Percentiles rank a stretch among this genome's conserved stretches.
Evolutionary conservation across 805 yeast genomes (phyloP).

Genomic region (Monosporozyma aerobia): DNA sequence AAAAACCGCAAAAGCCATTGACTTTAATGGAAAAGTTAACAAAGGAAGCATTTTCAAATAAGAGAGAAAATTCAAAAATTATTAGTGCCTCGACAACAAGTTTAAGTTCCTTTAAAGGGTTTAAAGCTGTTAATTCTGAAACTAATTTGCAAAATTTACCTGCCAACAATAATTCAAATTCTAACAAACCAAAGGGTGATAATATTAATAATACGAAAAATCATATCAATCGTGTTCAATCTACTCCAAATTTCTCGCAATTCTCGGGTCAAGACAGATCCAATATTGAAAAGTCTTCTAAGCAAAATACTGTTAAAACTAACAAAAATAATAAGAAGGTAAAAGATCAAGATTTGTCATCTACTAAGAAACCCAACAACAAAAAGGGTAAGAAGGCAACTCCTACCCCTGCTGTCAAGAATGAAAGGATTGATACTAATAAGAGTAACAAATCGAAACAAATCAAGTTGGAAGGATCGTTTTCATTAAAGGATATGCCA

Average conservation of each 20-base stretch:
- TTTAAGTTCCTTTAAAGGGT: slow-evolving; percentile 32
- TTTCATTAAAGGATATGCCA: neutral
- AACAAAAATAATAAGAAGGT: neutral
- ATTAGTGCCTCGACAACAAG: slow-evolving; percentile 33
- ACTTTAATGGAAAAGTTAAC: slow-evolving; percentile 23
- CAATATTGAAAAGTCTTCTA: neutral
- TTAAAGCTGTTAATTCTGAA: slow-evolving; percentile 14
- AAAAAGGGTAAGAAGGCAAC: neutral
- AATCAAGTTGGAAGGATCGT: neutral
- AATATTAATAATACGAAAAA: neutral
- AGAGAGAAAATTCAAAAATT: slow-evolving; percentile 32
- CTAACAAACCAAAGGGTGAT: neutral
- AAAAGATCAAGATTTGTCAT: neutral
- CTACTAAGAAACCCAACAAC: neutral
- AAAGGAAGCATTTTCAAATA: slow-evolving; percentile 18
- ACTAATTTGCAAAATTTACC: neutral
- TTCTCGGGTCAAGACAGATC: neutral
- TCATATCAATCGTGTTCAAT: neutral
- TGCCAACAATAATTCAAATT: neutral
- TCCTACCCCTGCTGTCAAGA: neutral
- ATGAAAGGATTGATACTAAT: neutral
- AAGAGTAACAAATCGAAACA: neutral
- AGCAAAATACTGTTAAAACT: neutral
- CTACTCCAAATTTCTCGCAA: neutral
- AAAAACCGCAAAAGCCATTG: slow-evolving; percentile 15